Percentiles rank a stretch among this genome's conserved stretches.
Conservation (phyloP, 140 eudicot genomes). For the Ambrosia hybrid region DNA sequence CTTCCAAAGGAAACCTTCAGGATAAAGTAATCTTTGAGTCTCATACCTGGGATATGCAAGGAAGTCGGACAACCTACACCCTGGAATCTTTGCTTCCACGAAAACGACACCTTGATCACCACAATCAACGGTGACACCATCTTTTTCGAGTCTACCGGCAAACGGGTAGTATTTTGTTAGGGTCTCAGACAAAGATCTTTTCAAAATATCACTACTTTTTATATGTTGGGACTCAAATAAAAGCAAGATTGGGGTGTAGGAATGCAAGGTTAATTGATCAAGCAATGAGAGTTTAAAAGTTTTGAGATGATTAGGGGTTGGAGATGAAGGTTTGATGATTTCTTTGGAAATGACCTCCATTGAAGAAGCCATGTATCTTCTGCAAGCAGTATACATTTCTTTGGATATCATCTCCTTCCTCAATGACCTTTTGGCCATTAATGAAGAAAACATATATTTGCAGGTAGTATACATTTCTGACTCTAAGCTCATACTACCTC, state of each 20-base stretch:
- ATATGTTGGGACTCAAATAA: constrained; percentile 1
- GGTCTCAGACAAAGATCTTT: constrained; percentile 28
- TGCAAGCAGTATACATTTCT: neutral
- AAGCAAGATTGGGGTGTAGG: constrained; percentile 22
- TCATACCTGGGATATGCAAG: constrained; percentile 14
- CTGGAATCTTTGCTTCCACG: constrained; percentile 4
- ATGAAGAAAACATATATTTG: too few species aligned
- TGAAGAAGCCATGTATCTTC: neutral
- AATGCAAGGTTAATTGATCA: constrained; percentile 19
- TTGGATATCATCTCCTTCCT: too few species aligned
- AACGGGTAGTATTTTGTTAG: constrained; percentile 33
- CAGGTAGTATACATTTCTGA: too few species aligned
- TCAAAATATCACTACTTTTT: neutral
- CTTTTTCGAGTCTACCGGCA: constrained; percentile 23
- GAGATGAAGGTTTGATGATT: constrained; percentile 30
- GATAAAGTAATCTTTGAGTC: constrained; percentile 19
- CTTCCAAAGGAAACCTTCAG: constrained; percentile 27
- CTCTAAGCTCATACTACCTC: too few species aligned
- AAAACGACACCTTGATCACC: constrained; percentile 26
- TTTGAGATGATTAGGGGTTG: constrained; percentile 23
- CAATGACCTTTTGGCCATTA: too few species aligned
- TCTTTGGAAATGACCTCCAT: constrained; percentile 18
- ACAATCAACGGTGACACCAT: constrained; percentile 27
- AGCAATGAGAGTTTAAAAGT: constrained; percentile 25
- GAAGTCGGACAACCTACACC: constrained; percentile 9